Base-by-base conservation (phyloP, 106 monocot species). In the Posidonia australis region DNA sequence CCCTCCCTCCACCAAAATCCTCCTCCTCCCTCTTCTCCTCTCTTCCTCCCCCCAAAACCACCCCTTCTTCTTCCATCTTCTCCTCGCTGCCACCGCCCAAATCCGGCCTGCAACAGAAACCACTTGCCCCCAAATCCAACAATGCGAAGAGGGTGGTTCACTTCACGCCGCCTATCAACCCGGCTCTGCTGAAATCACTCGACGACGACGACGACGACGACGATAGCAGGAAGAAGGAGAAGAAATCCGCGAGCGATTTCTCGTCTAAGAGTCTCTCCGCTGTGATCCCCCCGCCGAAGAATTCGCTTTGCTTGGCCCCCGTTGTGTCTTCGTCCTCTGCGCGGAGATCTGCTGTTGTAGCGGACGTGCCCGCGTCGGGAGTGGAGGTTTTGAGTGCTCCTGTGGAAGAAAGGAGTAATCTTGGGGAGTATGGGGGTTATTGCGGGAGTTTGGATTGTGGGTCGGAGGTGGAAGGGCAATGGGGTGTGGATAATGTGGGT, bases 241-340 rank as follows among this genome's bases (percentile, higher is more conserved):
- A 52, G 25, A 83, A 75, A 44, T 30, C 17, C 16, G 67, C 20
- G 4, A 58, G 69, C 14, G 64, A 78, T 44, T 66, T 64, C 22
- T 83, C 82, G 4, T 70, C 74, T 3, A 84, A 74, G 27, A 25
- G 63, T 17, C 71, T 93, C 1, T 83, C 83, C 63, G 85, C 80
- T 9, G 73, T 88, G 62, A 76, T 93, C n/a, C 93, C 93, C 27
- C 73, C 83, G 30, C 88, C 93, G 1, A 85, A 81, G 60, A 74
- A 89, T 31, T 76, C 89, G 13, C 65, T 87, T 10, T 70, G 83
- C 47, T 59, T 81, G 22, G 85, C 76, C 25, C 78, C 83, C 1
- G 56, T 46, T 9, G 56, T 70, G 0, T 51, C 76, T 25, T 60
- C 73, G 1, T 55, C 77, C 20, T 64, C 80, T 29, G 72, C 76